Evolutionary conservation across 1,284 basidiomycete species (phyloP), one percentile per base, ranked within the genome.

Genomic region (Flammula alnicola): DNA sequence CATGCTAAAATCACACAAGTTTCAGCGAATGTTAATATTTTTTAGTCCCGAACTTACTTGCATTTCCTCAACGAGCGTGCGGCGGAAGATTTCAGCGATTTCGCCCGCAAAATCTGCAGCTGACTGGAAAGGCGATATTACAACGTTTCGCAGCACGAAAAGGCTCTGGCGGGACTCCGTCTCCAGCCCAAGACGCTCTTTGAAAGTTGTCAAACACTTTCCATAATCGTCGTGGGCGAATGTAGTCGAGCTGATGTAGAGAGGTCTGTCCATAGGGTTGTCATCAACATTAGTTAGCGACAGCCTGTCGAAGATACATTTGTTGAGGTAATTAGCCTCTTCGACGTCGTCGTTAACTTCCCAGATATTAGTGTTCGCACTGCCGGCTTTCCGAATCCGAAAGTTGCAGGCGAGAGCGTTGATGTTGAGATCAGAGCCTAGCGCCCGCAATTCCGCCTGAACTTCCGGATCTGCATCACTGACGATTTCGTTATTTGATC

Each of bases 361-460:
- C 29, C 44, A 25, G 36, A 48, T 38, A n/a, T n/a, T n/a, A n/a
- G n/a, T n/a, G n/a, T 4, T 41, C 25, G 45, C 69, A n/a, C n/a
- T n/a, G n/a, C n/a, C n/a, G 49, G n/a, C n/a, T n/a, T n/a, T n/a
- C n/a, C n/a, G n/a, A n/a, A n/a, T n/a, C 25, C 65, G 62, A 64
- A 78, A 78, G 62, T 79, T 79, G 62, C 69, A 72, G 1, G 72
- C 69, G 51, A 78, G 78, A 2, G 69, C 67, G 54, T 77, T 77
- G 63, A 79, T 76, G 40, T 62, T 68, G 33, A 78, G 65, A 51
- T 78, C 76, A 3, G 73, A 71, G 6, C 72, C 76, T n/a, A 78
- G 58, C 8, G 59, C 52, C 29, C 73, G 50, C 9, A 73, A 43
- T 1, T 61, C 51, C 1, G 27, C 19, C 59, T 64, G 58, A 2